A percentile compares a stretch with the other conserved stretches of the same genome.
These are phyloP conservation scores for Strobilomyces echinocephalus DNA, from an alignment of 768 basidiomycete species.

Conservation along the genomic window DNA sequence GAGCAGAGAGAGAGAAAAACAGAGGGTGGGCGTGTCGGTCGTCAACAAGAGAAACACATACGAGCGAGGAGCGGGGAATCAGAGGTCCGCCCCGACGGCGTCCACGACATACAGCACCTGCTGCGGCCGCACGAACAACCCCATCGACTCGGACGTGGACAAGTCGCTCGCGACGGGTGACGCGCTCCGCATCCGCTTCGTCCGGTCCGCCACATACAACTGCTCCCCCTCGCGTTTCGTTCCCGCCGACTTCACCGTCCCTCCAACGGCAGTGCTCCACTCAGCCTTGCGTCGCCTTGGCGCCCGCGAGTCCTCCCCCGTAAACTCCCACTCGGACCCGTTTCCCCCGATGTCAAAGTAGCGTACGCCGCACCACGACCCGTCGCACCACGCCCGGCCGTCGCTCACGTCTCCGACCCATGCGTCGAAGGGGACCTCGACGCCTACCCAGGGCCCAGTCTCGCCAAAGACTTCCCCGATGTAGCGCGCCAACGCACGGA, in stretches of 20 bases:
- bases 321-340: slow-evolving; percentile 61
- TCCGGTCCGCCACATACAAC: slow-evolving; percentile 35
- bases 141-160: slow-evolving; percentile 59
- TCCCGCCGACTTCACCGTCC: slow-evolving; percentile 33
- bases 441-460: slow-evolving; percentile 82
- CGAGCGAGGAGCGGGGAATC: slow-evolving; percentile 14
- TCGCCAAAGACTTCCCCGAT: slow-evolving; percentile 85
- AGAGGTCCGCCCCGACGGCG: slow-evolving; percentile 66
- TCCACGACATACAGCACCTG: slow-evolving; percentile 86
- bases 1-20: slow-evolving; percentile 1
- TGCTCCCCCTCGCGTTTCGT: slow-evolving; percentile 58
- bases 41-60: not conserved
- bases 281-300: slow-evolving; percentile 23
- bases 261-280: slow-evolving; percentile 19
- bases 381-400: slow-evolving; percentile 84
- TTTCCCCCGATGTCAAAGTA: slow-evolving; percentile 74
- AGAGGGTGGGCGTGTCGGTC: slow-evolving; percentile 5
- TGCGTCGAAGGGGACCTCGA: slow-evolving; percentile 72
- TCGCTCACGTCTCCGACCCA: slow-evolving; percentile 49
- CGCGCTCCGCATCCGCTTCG: slow-evolving; percentile 60
- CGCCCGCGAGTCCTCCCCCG: slow-evolving; percentile 35
- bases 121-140: slow-evolving; percentile 79
- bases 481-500: slow-evolving; percentile 83
- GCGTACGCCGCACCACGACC: slow-evolving; percentile 72
- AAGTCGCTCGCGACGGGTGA: slow-evolving; percentile 62